Evolutionary conservation across 345 rosid genomes (phyloP).

Genomic region (Euphorbia tirucalli): DNA sequence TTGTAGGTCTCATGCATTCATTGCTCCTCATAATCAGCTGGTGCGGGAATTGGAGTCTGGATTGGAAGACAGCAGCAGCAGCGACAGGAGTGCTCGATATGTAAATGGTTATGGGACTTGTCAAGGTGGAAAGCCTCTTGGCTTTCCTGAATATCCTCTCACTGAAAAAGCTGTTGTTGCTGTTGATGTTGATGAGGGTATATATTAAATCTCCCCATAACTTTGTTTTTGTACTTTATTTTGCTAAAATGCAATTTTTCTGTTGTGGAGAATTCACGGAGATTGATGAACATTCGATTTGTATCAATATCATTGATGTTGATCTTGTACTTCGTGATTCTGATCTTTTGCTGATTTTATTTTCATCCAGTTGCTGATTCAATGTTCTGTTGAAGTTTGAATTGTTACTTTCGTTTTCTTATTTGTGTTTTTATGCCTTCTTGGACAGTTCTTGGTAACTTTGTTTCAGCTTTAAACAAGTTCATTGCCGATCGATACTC

Average conservation of each 20-base stretch:
- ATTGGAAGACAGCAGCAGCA: constrained; percentile 29
- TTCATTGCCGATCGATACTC: constrained; percentile 89
- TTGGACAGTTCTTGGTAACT: constrained; percentile 82
- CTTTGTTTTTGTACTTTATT: background rate
- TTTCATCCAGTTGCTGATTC: too few relatives aligned
- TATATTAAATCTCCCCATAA: background rate
- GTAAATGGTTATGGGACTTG: constrained; percentile 40
- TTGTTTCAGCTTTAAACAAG: constrained; percentile 87
- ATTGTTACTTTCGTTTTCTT: too few relatives aligned
- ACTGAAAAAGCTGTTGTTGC: constrained; percentile 72
- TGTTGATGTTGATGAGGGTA: constrained; percentile 96
- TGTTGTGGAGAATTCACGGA: too few relatives aligned
- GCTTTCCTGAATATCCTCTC: constrained; percentile 35
- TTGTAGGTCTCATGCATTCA: constrained; percentile 46
- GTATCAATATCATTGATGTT: too few relatives aligned
- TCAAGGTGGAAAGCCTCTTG: constrained; percentile 42
- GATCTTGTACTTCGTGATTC: too few relatives aligned
- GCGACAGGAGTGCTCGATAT: constrained; percentile 23
- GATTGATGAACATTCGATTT: too few relatives aligned
- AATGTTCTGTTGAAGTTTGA: too few relatives aligned
- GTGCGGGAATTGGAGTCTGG: constrained; percentile 44
- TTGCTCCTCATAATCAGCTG: constrained; percentile 34
- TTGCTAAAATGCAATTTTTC: background rate
- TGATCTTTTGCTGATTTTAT: too few relatives aligned
- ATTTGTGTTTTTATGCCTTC: constrained; percentile 4